Evolutionary conservation across 2,329 filamentous ascomycete genomes (phyloP).

Genomic region (Cadophora luteo-olivacea): DNA sequence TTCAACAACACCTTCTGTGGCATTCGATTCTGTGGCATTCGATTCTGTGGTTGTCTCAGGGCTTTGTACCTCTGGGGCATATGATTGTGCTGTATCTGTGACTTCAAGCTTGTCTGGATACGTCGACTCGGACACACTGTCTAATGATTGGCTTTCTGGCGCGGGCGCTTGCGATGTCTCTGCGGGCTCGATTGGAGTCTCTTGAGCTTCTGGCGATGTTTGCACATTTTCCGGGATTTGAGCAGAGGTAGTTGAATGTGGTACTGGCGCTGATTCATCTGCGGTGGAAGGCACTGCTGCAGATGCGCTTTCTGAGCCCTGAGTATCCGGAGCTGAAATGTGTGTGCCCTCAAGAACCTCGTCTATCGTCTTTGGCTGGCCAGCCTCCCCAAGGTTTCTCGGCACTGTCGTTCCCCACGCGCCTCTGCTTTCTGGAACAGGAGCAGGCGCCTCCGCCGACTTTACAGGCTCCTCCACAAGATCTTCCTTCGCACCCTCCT

Average conservation of each 20-base stretch:
- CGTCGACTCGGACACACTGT: background rate
- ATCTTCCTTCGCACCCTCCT: constrained; percentile 4
- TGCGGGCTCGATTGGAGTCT: background rate
- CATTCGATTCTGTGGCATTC: background rate
- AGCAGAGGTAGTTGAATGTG: background rate
- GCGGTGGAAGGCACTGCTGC: background rate
- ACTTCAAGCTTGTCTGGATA: background rate
- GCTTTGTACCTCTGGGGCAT: background rate
- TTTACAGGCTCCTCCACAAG: constrained; percentile 24
- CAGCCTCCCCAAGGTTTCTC: background rate
- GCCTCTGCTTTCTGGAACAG: constrained; percentile 35
- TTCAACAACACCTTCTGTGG: constrained; percentile 30
- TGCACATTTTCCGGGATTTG: background rate
- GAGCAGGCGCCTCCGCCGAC: constrained; percentile 11
- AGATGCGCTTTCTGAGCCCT: background rate
- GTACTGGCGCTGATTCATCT: background rate
- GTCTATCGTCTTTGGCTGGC: constrained; percentile 10
- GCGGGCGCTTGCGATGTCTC: background rate
- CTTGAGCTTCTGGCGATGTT: constrained; percentile 1
- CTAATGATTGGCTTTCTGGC: background rate
- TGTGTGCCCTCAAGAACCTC: constrained; percentile 25
- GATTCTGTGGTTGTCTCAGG: background rate
- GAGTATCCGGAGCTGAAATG: constrained; percentile 16
- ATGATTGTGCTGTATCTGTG: background rate
- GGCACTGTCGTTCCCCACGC: constrained; percentile 39